Evolutionary conservation across 257 asterid species (phyloP).

Genomic region (Perilla frutescens): DNA sequence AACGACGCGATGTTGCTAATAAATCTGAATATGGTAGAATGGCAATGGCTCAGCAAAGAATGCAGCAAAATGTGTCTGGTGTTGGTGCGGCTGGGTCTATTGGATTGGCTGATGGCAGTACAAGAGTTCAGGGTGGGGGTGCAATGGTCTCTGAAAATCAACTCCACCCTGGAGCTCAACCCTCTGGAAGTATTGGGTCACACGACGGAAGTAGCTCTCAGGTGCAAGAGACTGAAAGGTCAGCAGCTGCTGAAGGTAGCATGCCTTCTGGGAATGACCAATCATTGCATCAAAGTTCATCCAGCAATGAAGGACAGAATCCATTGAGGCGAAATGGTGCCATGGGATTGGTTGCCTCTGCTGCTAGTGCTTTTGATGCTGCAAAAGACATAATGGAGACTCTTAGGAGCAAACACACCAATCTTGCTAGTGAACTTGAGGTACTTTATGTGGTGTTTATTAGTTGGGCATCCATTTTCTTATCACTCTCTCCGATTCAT

Average conservation of each 20-base stretch:
- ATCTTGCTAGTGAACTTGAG: slow-evolving; percentile 99
- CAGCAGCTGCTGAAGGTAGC: slow-evolving; percentile 66
- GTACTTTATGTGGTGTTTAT: slow-evolving; percentile 45
- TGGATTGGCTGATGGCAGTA: slow-evolving; percentile 75
- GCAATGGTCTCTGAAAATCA: slow-evolving; percentile 75
- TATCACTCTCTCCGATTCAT: slow-evolving; percentile 17
- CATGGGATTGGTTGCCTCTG: slow-evolving; percentile 83
- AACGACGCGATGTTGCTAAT: slow-evolving; percentile 97
- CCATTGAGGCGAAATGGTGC: slow-evolving; percentile 80
- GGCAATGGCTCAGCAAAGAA: slow-evolving; percentile 98
- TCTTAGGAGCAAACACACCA: slow-evolving; percentile 90
- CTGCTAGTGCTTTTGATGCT: slow-evolving; percentile 98
- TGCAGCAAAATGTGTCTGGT: slow-evolving; percentile 87
- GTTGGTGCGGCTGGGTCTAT: slow-evolving; percentile 57
- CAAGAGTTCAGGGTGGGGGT: slow-evolving; percentile 76
- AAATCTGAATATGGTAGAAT: slow-evolving; percentile 94
- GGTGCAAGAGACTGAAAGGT: slow-evolving; percentile 85
- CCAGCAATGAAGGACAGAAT: slow-evolving; percentile 76
- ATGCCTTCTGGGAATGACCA: slow-evolving; percentile 77
- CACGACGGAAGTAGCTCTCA: slow-evolving; percentile 81
- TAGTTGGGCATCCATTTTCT: slow-evolving; percentile 27
- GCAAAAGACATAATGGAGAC: slow-evolving; percentile 99
- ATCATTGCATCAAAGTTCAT: slow-evolving; percentile 65
- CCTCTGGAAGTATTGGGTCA: slow-evolving; percentile 73
- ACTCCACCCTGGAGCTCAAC: slow-evolving; percentile 73